These are phyloP conservation scores for Chaetomiaceae sp. DNA, from an alignment of 2,329 filamentous ascomycete species.

Conservation along the genomic window DNA sequence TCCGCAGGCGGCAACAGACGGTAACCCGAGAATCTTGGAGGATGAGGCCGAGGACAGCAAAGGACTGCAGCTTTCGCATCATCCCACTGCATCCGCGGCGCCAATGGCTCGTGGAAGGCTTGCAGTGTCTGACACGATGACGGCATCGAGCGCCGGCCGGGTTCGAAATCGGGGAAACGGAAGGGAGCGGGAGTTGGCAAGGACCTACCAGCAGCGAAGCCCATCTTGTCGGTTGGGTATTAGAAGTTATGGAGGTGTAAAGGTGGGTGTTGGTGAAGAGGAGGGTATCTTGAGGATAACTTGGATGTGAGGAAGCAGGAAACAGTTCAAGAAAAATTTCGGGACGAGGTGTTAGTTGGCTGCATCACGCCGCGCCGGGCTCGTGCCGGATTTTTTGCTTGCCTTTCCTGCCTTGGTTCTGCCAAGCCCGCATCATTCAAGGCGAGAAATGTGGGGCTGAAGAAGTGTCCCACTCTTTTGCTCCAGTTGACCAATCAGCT, in stretches of 20 bases:
- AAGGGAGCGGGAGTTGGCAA: not conserved
- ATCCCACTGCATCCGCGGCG: slow-evolving; percentile 1
- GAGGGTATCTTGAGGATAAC: slow-evolving; percentile 12
- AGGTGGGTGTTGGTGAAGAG: slow-evolving; percentile 19
- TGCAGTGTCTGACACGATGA: not conserved
- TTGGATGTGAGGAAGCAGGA: slow-evolving; percentile 14
- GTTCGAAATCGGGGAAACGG: slow-evolving; percentile 3
- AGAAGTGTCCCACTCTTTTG: slow-evolving; percentile 2
- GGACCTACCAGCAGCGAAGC: slow-evolving; percentile 37
- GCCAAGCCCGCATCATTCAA: slow-evolving; percentile 20
- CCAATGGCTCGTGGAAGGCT: slow-evolving; percentile 24
- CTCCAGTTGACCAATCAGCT: slow-evolving; percentile 17
- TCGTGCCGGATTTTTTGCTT: slow-evolving; percentile 22
- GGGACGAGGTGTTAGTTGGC: slow-evolving; percentile 17
- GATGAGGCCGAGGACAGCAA: not conserved
- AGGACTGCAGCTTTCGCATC: not conserved
- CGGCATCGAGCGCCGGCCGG: not conserved
- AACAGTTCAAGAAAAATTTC: slow-evolving; percentile 15
- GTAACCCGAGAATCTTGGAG: not conserved
- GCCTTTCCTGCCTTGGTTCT: slow-evolving; percentile 17
- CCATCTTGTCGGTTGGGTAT: slow-evolving; percentile 33
- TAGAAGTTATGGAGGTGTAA: slow-evolving; percentile 15
- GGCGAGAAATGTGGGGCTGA: slow-evolving; percentile 21
- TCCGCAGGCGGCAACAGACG: not conserved
- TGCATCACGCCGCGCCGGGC: slow-evolving; percentile 4